Percentiles rank a stretch among this genome's conserved stretches.
These are phyloP conservation scores for Mucuna pruriens DNA, from an alignment of 306 rosid genomes.

Conservation along the genomic window DNA sequence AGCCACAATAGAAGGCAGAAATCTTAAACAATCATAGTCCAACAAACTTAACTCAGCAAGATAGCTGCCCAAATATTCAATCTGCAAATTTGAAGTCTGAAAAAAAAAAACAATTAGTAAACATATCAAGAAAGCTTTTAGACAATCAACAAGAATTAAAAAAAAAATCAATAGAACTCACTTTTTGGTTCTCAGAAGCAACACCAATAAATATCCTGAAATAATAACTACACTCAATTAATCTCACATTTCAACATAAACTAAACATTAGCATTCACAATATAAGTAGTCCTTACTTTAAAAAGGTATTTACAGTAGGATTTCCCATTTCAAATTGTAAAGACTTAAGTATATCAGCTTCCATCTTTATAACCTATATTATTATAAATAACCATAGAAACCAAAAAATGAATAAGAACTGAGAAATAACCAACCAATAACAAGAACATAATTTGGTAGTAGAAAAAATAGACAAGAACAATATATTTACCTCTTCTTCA, in stretches of 20 bases:
- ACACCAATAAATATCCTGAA: slow-evolving; percentile 56
- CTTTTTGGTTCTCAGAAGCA: slow-evolving; percentile 46
- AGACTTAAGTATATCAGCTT: slow-evolving; percentile 72
- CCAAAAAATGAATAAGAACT: not conserved
- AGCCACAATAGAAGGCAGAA: slow-evolving; percentile 82
- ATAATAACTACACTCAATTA: not conserved
- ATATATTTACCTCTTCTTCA: slow-evolving; percentile 61
- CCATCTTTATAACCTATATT: slow-evolving; percentile 78
- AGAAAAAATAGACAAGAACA: too few relatives aligned
- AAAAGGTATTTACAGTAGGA: slow-evolving; percentile 71
- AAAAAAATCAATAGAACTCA: too few relatives aligned
- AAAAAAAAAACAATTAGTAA: slow-evolving; percentile 25
- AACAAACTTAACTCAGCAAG: slow-evolving; percentile 84
- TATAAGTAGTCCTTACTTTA: slow-evolving; percentile 53
- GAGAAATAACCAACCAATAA: not conserved
- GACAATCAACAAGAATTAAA: too few relatives aligned
- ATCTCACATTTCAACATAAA: not conserved
- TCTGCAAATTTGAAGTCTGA: slow-evolving; percentile 55
- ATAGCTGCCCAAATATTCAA: slow-evolving; percentile 64
- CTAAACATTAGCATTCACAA: not conserved
- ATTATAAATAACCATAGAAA: not conserved
- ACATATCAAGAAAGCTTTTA: slow-evolving; percentile 41
- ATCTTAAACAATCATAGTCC: slow-evolving; percentile 66
- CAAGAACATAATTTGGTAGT: not conserved
- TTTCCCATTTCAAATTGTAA: slow-evolving; percentile 78